These are phyloP conservation scores for Trametes sp. DNA, from an alignment of 1,284 basidiomycete species.

Conservation along the genomic window DNA sequence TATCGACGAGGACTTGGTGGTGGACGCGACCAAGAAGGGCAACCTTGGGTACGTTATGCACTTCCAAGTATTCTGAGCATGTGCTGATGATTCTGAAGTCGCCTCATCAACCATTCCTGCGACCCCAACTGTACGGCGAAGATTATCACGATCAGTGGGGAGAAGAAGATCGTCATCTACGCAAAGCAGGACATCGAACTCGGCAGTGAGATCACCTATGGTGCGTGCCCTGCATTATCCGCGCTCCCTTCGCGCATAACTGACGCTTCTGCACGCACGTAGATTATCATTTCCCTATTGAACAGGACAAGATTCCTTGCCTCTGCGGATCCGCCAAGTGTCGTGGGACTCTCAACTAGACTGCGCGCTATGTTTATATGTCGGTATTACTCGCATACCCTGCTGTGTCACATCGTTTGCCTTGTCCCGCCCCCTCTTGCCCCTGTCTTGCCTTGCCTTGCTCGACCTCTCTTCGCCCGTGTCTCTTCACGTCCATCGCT, in stretches of 20 bases:
- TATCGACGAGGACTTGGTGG: conserved; percentile 91
- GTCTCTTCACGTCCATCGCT: conserved; percentile 21
- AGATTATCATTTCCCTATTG: conserved; percentile 95
- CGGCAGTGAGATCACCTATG: conserved; percentile 95
- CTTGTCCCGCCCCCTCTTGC: background rate
- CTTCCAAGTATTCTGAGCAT: conserved; percentile 19
- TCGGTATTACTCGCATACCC: conserved; percentile 31
- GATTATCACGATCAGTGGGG: conserved; percentile 97
- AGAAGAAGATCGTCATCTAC: conserved; percentile 99
- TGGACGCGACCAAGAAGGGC: conserved; percentile 98
- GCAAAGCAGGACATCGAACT: conserved; percentile 94
- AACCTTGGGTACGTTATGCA: conserved; percentile 84
- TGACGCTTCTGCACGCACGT: conserved; percentile 11
- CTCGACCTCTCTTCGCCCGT: background rate
- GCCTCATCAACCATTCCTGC: conserved; percentile 96
- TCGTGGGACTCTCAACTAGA: conserved; percentile 88
- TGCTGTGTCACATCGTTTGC: conserved; percentile 26
- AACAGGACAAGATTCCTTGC: conserved; percentile 92
- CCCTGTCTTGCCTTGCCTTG: background rate
- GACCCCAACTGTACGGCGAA: conserved; percentile 98
- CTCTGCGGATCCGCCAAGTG: conserved; percentile 88
- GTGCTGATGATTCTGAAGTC: conserved; percentile 54
- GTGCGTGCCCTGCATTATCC: conserved; percentile 52
- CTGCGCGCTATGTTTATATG: conserved; percentile 30
- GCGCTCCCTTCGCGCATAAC: background rate